These are phyloP conservation scores for Dicorynia guianensis DNA, from an alignment of 306 rosid genomes.

Conservation along the genomic window DNA sequence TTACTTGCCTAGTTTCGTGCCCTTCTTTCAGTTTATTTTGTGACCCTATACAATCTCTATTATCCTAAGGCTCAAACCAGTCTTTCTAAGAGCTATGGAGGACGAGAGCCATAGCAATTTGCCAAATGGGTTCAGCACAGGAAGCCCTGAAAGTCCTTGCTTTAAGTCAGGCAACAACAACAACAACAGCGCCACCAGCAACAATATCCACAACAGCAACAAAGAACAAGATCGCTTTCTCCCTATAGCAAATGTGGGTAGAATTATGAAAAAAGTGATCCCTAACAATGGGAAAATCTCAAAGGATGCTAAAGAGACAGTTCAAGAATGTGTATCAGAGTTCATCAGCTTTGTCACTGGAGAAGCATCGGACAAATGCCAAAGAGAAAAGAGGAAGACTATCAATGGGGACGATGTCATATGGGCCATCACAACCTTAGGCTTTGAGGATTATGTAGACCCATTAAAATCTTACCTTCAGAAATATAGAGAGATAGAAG, in stretches of 20 bases:
- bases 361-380: slow-evolving; percentile 80
- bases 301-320: slow-evolving; percentile 78
- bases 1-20: slow-evolving; percentile 56
- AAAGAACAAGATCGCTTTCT: slow-evolving; percentile 77
- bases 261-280: slow-evolving; percentile 79
- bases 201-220: slow-evolving; percentile 35
- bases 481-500: slow-evolving; percentile 73
- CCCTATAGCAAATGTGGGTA: slow-evolving; percentile 76
- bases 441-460: slow-evolving; percentile 68
- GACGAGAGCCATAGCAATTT: slow-evolving; percentile 52
- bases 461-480: slow-evolving; percentile 69
- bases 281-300: slow-evolving; percentile 78
- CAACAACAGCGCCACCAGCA: slow-evolving; percentile 22
- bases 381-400: slow-evolving; percentile 75
- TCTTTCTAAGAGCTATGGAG: slow-evolving; percentile 47
- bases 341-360: slow-evolving; percentile 80
- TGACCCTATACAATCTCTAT: slow-evolving; percentile 20
- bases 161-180: slow-evolving; percentile 32
- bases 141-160: slow-evolving; percentile 57
- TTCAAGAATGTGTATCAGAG: slow-evolving; percentile 82
- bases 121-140: slow-evolving; percentile 51
- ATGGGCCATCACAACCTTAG: slow-evolving; percentile 81
- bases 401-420: slow-evolving; percentile 77
- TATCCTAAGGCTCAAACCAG: slow-evolving; percentile 29
- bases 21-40: slow-evolving; percentile 41